Evolutionary conservation across 2,329 filamentous ascomycete genomes (phyloP).

Genomic region (Paecilomyces sp.): DNA sequence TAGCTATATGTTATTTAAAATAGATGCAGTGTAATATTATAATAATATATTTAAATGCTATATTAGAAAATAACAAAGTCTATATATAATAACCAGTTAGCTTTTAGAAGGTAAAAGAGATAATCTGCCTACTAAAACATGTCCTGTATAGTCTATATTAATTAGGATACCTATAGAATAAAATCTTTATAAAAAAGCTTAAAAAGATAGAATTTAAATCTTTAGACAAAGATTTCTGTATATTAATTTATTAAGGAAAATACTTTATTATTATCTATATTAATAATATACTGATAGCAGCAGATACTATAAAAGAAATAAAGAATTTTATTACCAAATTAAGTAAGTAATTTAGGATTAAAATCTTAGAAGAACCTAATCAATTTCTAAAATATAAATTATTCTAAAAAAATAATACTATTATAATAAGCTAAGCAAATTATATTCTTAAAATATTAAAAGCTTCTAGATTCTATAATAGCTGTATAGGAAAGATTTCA

Average conservation of each 20-base stretch:
- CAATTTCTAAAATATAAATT: neutral
- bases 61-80: neutral
- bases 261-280: too few species aligned
- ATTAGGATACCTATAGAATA: neutral
- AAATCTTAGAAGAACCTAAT: neutral
- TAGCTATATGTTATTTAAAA: neutral
- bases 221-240: neutral
- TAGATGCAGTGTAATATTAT: neutral
- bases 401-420: neutral
- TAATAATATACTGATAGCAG: too few species aligned
- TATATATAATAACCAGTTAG: neutral
- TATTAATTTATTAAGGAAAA: neutral
- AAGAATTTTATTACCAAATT: neutral
- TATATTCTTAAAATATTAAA: neutral
- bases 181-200: neutral
- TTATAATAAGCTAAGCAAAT: neutral
- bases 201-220: neutral
- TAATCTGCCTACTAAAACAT: neutral
- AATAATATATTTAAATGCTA: neutral
- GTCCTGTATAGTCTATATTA: neutral
- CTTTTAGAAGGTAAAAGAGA: neutral
- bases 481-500: neutral
- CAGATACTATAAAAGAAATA: too few species aligned
- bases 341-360: neutral
- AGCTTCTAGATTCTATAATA: neutral